Evolutionary conservation across 805 yeast species (phyloP), one percentile per base, ranked within the genome.

Genomic region (baker's yeast (Saccharomyces cerevisiae)): DNA sequence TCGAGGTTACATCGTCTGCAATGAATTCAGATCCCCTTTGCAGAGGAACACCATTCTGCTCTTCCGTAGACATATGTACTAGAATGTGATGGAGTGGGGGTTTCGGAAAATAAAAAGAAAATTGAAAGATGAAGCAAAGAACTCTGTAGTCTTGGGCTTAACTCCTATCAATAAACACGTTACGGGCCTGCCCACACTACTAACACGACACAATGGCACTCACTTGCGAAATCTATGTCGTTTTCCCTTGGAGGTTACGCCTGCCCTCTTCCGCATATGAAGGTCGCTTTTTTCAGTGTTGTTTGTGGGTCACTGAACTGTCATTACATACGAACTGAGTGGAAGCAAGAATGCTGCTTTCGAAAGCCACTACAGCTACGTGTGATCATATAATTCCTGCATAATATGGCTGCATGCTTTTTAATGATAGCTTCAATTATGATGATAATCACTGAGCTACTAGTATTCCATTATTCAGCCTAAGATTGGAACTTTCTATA

Each of bases 1-100:
- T 84, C 51, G 84, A 79, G 36, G 84, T 79, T 49, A 87, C 92
- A 65, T 79, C 82, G 57, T 80, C 73, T 10, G 81, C 83, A 48
- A 79, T 62, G 59, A 78, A 81, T 61, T 80, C 82, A 6, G 43
- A 36, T 9, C 43, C 43, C 8, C 43, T 36, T 36, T 36, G 43
- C 11, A 36, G 43, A 17, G 43, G 24, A 36, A 36, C 43, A 2
- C 24, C 43, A 36, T 36, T 36, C 43, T 36, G 43, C 10, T 36
- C 43, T 36, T 36, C 43, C 43, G 43, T 36, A 36, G 43, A 36
- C 43, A 36, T 36, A 36, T 24, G 24, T 17, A 17, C 17, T 36
- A 36, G 22, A 36, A 36, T 36, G 43, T 36, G 43, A 36, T 36
- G 24, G 22, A 36, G 43, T 17, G 43, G 43, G 43, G 43, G 43